phyloP scores from a whole-genome alignment of 2,329 filamentous ascomycete genomes.

The Elsinoe necatrix region DNA sequence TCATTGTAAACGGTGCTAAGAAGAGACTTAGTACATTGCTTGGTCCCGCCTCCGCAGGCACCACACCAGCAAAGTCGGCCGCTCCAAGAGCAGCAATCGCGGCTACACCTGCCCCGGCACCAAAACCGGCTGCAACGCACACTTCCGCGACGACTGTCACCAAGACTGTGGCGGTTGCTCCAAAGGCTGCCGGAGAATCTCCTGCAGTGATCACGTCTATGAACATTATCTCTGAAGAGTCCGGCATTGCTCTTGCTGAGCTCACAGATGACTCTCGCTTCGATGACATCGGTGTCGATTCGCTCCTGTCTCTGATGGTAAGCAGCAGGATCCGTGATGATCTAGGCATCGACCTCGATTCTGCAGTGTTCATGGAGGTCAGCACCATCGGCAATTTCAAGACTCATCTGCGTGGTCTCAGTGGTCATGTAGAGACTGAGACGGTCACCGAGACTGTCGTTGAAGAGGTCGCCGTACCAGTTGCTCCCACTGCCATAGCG shows the following conservation, averaged over 20 bases:
- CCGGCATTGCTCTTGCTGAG: constrained; percentile 23
- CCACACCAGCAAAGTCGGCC: constrained; percentile 6
- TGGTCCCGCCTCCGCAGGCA: not conserved
- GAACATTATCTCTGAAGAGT: constrained; percentile 23
- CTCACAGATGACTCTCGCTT: constrained; percentile 25
- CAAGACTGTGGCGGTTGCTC: constrained; percentile 16
- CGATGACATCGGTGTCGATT: constrained; percentile 25
- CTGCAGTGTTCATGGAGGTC: constrained; percentile 15
- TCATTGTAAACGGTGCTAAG: constrained; percentile 20
- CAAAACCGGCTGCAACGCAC: constrained; percentile 11
- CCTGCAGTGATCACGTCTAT: constrained; percentile 25
- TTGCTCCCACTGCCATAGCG: not conserved
- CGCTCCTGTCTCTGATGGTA: constrained; percentile 23
- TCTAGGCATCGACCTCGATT: constrained; percentile 20
- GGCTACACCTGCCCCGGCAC: not conserved
- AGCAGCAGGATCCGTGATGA: constrained; percentile 21
- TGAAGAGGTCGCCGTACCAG: constrained; percentile 9
- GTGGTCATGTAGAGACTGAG: constrained; percentile 13
- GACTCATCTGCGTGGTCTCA: constrained; percentile 11
- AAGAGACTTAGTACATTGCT: constrained; percentile 14
- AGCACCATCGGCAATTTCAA: constrained; percentile 16
- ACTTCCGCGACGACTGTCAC: constrained; percentile 9
- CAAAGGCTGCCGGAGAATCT: constrained; percentile 26
- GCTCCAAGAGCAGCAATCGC: not conserved
- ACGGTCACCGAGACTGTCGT: constrained; percentile 13